Conservation (phyloP, 148 eudicot genomes). For the Cornus kousa region DNA sequence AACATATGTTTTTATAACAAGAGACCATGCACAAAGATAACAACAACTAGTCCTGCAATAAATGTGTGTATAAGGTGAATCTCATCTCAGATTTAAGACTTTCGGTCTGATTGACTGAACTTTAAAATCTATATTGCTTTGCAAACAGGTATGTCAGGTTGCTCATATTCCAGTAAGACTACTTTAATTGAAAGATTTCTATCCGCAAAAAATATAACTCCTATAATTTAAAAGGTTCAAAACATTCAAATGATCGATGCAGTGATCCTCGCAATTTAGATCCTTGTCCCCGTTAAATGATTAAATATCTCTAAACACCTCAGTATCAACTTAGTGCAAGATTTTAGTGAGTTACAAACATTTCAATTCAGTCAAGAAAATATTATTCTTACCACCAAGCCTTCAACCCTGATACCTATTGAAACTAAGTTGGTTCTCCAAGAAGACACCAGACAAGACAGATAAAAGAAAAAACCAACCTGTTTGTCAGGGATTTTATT, state of each 20-base stretch:
- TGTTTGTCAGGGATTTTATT: slow-evolving; percentile 46
- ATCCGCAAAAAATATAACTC: background rate
- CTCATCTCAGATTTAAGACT: no score
- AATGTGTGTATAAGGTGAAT: no score
- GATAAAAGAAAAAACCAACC: slow-evolving; percentile 32
- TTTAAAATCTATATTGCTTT: no score
- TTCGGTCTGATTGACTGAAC: no score
- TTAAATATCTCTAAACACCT: background rate
- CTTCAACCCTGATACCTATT: background rate
- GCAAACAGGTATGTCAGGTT: no score
- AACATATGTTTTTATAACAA: no score
- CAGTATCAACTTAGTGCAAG: background rate
- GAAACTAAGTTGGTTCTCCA: background rate
- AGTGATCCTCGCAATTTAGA: background rate
- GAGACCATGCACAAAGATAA: no score
- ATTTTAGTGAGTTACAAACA: background rate
- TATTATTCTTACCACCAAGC: no score
- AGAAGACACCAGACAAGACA: background rate
- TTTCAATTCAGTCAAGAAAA: background rate
- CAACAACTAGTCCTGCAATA: no score
- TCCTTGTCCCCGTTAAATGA: background rate
- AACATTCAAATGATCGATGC: background rate
- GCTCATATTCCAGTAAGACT: no score
- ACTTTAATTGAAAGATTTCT: no score
- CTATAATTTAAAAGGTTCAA: background rate